Evolutionary conservation across 495 filamentous ascomycete species (phyloP).

Genomic region (Opeltia flavorubescens): DNA sequence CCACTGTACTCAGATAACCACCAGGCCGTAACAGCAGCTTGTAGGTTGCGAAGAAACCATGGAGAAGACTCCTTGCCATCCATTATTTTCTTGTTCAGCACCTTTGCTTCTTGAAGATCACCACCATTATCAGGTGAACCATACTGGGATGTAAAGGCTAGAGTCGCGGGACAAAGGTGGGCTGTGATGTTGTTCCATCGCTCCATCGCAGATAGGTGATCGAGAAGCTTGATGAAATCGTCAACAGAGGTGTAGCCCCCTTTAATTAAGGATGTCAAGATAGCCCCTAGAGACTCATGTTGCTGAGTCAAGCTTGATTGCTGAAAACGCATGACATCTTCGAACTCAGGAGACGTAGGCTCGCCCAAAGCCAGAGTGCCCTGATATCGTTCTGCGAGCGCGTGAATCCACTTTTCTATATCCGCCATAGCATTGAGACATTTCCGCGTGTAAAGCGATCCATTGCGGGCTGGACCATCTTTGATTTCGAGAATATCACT

Average conservation of each 20-base stretch:
- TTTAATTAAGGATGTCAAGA: conserved; percentile 63
- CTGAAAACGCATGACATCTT: conserved; percentile 61
- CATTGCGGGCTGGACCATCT: conserved; percentile 27
- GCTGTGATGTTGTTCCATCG: conserved; percentile 56
- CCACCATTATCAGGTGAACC: conserved; percentile 54
- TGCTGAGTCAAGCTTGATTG: conserved; percentile 61
- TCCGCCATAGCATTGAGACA: conserved; percentile 60
- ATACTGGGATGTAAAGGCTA: conserved; percentile 56
- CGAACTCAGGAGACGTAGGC: conserved; percentile 37
- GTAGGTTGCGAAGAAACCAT: conserved; percentile 59
- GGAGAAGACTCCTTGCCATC: conserved; percentile 44
- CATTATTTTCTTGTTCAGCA: conserved; percentile 52
- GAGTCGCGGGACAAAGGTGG: conserved; percentile 67
- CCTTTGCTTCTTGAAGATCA: conserved; percentile 48
- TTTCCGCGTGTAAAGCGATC: conserved; percentile 44
- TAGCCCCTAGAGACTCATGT: conserved; percentile 73
- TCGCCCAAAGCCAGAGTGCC: conserved; percentile 56
- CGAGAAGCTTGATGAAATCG: conserved; percentile 59
- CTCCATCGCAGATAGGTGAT: conserved; percentile 49
- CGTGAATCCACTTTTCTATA: conserved; percentile 57
- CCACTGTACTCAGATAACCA: conserved; percentile 91
- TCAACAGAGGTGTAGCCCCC: conserved; percentile 49
- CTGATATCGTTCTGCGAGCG: conserved; percentile 55
- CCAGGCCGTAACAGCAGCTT: conserved; percentile 58
- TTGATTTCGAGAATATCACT: conserved; percentile 32